Evolutionary conservation across 345 rosid species (phyloP), one percentile per base, ranked within the genome.

Genomic region (Aquilaria sinensis): DNA sequence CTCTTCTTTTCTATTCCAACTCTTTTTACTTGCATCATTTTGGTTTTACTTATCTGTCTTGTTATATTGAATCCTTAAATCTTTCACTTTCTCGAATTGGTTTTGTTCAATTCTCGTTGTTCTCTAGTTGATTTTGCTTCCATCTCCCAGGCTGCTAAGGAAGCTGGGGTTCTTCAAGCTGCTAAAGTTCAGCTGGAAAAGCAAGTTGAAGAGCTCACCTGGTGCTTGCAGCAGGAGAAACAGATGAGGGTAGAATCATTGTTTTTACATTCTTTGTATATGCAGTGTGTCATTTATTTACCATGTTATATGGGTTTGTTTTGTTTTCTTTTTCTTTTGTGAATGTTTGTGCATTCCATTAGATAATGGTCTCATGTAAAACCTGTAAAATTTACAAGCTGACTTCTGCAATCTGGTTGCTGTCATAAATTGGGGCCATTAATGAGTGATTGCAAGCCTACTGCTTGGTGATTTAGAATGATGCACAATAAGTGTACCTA

Each of bases 171-270:
- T 12, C 89, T 84, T 52, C 77, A 84, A 69, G 84, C 79, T 76
- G 89, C 89, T 2, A 84, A 84, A 66, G 83, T 81, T 74, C 79
- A 81, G 77, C 70, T 84, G 60, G 86, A 84, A 73, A 84, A 84
- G 65, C 84, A 81, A 45, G 89, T 81, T 51, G 89, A 84, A 70
- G 86, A 84, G 74, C 74, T 84, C 53, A 75, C 83, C 45, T 81
- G 84, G 89, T 73, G 86, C 43, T 65, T 84, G 23, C 82, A 84
- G 59, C 57, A 81, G 59, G 89, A 84, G 5, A 15, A 2, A 50
- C 43, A 37, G 43, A 37, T 4, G 43, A 37, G 7, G 43, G 43
- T 37, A 37, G 5, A 62, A 5, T 37, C 14, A 15, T 15, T 51
- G 54, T 23, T 13, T 6, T 51, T 51, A 23, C 8, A 51, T 51